phyloP scores from a whole-genome alignment of 2,329 filamentous ascomycete genomes.

The Fusarium chuoi region DNA sequence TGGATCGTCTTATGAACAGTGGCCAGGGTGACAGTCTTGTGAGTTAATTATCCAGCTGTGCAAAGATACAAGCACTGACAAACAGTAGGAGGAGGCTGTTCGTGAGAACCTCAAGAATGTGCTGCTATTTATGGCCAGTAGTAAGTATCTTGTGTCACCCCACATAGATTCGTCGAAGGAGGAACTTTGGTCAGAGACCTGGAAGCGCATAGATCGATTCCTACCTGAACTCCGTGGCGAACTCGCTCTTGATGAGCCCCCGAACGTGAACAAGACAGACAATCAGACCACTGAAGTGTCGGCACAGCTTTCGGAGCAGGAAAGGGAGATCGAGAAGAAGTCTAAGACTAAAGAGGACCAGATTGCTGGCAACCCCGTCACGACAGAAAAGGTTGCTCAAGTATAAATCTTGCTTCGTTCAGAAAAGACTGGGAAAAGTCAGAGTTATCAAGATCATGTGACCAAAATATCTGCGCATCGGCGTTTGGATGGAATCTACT shows the following conservation, averaged over 20 bases:
- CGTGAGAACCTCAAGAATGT: slow-evolving; percentile 97
- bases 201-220: slow-evolving; percentile 74
- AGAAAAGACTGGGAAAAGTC: background rate
- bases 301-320: background rate
- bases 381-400: background rate
- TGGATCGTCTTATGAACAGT: slow-evolving; percentile 96
- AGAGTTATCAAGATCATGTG: background rate
- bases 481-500: slow-evolving; percentile 17
- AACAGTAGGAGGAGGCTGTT: slow-evolving; percentile 84
- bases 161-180: slow-evolving; percentile 64
- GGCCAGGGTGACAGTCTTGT: slow-evolving; percentile 90
- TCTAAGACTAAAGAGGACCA: slow-evolving; percentile 6
- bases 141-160: slow-evolving; percentile 82
- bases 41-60: slow-evolving; percentile 52
- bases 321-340: slow-evolving; percentile 6
- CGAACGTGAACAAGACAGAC: slow-evolving; percentile 8
- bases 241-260: slow-evolving; percentile 61
- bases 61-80: slow-evolving; percentile 6
- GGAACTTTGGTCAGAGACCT: slow-evolving; percentile 70
- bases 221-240: slow-evolving; percentile 69
- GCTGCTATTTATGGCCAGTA: slow-evolving; percentile 91
- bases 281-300: background rate
- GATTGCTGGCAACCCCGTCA: background rate
- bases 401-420: background rate
- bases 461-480: background rate